Conservation (phyloP, 176 grass and related monocot species). For the Chrysopogon serrulatus region DNA sequence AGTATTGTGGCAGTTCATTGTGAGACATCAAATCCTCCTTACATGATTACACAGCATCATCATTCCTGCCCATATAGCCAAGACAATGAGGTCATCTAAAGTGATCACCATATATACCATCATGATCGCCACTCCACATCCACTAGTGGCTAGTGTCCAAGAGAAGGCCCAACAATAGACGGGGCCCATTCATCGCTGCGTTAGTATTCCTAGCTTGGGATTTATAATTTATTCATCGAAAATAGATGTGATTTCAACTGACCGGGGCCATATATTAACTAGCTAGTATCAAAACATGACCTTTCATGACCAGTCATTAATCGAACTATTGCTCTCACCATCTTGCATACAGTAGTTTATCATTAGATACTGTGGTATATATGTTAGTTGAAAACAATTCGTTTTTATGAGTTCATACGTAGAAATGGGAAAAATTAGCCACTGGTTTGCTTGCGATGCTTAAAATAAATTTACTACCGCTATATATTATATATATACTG, state of each 20-base stretch:
- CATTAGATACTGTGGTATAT: not conserved
- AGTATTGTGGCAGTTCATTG: not conserved
- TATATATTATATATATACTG: too few species aligned
- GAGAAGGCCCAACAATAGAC: not conserved
- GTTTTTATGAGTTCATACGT: not conserved
- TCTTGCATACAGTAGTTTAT: not conserved
- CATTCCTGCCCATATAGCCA: not conserved
- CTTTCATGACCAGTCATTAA: too few species aligned
- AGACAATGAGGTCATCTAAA: constrained; percentile 5
- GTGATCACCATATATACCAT: not conserved
- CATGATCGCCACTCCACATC: not conserved
- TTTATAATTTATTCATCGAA: not conserved
- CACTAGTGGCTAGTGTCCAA: not conserved
- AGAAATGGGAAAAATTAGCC: not conserved
- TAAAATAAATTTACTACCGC: not conserved
- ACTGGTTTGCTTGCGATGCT: not conserved
- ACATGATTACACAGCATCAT: constrained; percentile 1
- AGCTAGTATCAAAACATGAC: not conserved
- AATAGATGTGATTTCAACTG: not conserved
- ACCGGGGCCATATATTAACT: not conserved
- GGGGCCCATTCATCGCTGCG: not conserved
- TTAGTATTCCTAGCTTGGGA: not conserved
- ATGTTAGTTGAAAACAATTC: not conserved
- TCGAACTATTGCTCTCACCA: not conserved
- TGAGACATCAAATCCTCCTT: not conserved